phyloP scores from a whole-genome alignment of 2,329 filamentous ascomycete genomes.

The Clarireedia sp. region DNA sequence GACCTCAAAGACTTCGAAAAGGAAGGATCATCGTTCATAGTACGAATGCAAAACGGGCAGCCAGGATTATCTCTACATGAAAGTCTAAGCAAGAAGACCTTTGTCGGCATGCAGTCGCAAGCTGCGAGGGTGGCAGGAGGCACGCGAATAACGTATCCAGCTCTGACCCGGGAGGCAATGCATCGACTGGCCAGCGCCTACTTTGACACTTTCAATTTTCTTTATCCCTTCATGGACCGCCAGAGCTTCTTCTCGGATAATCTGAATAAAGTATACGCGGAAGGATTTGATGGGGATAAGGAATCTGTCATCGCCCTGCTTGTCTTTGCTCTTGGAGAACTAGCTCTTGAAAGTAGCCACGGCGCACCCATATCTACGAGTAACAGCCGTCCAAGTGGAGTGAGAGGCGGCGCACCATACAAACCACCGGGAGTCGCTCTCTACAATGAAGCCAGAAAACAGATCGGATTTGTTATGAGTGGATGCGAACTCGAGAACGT shows the following conservation, averaged over 20 bases:
- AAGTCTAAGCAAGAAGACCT: conserved; percentile 18
- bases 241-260: conserved; percentile 43
- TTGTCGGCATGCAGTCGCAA: conserved; percentile 28
- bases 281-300: conserved; percentile 42
- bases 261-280: conserved; percentile 37
- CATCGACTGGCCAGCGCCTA: conserved; percentile 44
- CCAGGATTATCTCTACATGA: conserved; percentile 23
- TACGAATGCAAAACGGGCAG: conserved; percentile 25
- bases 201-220: conserved; percentile 51
- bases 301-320: conserved; percentile 47
- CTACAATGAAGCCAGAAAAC: conserved; percentile 54
- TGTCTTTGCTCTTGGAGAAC: conserved; percentile 50
- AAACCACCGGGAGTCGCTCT: conserved; percentile 49
- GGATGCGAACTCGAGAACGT: conserved; percentile 51
- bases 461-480: conserved; percentile 49
- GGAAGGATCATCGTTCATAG: conserved; percentile 32
- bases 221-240: conserved; percentile 52
- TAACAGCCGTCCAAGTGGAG: conserved; percentile 41
- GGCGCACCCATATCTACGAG: conserved; percentile 38
- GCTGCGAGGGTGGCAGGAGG: conserved; percentile 23
- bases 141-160: conserved; percentile 23
- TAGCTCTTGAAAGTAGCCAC: conserved; percentile 44
- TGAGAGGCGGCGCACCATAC: conserved; percentile 41
- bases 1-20: conserved; percentile 31
- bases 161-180: conserved; percentile 42